phyloP scores from a whole-genome alignment of 306 rosid genomes.

The Vigna angularis region DNA sequence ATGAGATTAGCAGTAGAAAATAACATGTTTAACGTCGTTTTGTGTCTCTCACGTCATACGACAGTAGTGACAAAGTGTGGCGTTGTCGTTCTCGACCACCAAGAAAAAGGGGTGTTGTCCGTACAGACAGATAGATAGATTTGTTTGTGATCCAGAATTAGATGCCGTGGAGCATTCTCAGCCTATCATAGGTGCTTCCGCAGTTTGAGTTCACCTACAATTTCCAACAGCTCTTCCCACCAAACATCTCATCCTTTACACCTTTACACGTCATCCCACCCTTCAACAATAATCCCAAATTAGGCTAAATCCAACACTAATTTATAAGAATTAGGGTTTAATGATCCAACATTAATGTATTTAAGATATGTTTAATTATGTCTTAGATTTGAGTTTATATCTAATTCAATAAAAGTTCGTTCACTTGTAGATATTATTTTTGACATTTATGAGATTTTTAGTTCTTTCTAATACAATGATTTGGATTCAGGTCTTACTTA shows the following conservation, averaged over 20 bases:
- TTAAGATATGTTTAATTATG: no score
- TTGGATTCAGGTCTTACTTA: no score
- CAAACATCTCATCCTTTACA: slow-evolving; percentile 31
- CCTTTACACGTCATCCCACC: slow-evolving; percentile 45
- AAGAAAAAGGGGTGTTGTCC: slow-evolving; percentile 36
- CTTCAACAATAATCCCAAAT: slow-evolving; percentile 44
- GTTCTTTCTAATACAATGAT: no score
- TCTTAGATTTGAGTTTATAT: no score
- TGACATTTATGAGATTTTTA: no score
- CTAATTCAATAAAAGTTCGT: no score
- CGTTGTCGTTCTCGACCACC: slow-evolving; percentile 37
- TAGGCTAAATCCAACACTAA: slow-evolving; percentile 22
- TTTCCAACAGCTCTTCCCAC: slow-evolving; percentile 51
- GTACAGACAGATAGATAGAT: slow-evolving; percentile 42
- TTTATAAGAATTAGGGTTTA: not conserved
- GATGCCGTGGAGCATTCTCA: slow-evolving; percentile 49
- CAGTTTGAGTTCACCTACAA: slow-evolving; percentile 11
- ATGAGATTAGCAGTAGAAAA: not conserved
- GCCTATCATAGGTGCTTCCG: not conserved
- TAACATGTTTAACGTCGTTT: not conserved
- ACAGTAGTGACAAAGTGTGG: slow-evolving; percentile 17
- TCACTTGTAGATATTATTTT: no score
- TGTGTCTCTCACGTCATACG: slow-evolving; percentile 4
- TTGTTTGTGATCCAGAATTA: slow-evolving; percentile 43
- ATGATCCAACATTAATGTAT: no score